Evolutionary conservation across 2,329 filamentous ascomycete species (phyloP), one percentile per base, ranked within the genome.

Genomic region (Calonectria multiphialidica): DNA sequence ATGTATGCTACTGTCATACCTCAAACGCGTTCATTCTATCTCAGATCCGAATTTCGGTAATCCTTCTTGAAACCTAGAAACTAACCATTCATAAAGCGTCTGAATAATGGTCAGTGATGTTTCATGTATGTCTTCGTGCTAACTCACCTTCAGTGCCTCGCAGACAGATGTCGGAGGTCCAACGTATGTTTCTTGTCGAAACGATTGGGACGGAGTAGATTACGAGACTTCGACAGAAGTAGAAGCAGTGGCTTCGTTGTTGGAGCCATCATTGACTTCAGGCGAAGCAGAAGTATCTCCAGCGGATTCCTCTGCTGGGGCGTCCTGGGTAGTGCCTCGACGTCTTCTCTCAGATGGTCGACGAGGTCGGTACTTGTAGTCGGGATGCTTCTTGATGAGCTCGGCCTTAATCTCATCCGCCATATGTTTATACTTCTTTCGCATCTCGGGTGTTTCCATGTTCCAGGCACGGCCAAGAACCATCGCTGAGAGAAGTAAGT

Each of bases 331-430:
- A 16, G 21, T 28, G 33, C 28, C 25, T 44, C 79, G 79, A 21
- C 77, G 72, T 42, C 71, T 73, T 50, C 74, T 78, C 71, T 81
- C 80, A 13, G 70, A 74, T 35, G 81, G 75, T 67, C 80, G 82
- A 7, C 84, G 83, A 62, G 84, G 83, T 9, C 76, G 72, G 73
- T 86, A 86, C 68, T 83, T 82, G 75, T 86, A 86, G 61, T 82
- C 75, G 0, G 85, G 85, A 62, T 85, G 74, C 33, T 74, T 73
- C 25, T 76, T 66, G 9, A 80, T 75, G 10, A 83, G 75, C 18
- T 80, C 78, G 8, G 77, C 69, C 74, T 83, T 83, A 66, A 83
- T 74, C 12, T 77, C 71, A 6, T 80, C 77, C 1, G 82, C 78
- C 78, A 81, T 78, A 9, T 72, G 53, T 53, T 83, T 80, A 75